Percentiles rank a stretch among this genome's conserved stretches.
These are phyloP conservation scores for Leishmania amazonensis DNA, from an alignment of 208 protist species.

Conservation along the genomic window DNA sequence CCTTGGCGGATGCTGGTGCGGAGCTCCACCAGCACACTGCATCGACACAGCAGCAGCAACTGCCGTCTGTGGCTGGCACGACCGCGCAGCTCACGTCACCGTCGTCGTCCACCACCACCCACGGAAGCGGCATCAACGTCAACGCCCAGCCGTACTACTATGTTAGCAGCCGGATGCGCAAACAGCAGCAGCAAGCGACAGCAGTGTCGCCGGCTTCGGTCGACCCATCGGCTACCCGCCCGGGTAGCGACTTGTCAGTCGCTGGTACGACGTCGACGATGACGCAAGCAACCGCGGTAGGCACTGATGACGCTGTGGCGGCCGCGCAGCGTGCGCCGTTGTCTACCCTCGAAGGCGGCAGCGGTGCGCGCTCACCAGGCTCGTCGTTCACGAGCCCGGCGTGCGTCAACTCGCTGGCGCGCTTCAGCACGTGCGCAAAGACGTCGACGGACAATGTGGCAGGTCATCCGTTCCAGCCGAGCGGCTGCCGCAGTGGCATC, in stretches of 20 bases:
- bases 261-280: background rate
- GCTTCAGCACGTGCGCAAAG: background rate
- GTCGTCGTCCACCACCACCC: constrained; percentile 19
- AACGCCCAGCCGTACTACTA: constrained; percentile 74
- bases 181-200: constrained; percentile 26
- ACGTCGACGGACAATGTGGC: background rate
- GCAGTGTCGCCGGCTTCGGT: constrained; percentile 3
- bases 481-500: constrained; percentile 12
- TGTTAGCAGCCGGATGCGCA: constrained; percentile 40
- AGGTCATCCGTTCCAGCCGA: constrained; percentile 1
- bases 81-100: constrained; percentile 12
- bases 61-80: constrained; percentile 1
- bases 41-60: constrained; percentile 22
- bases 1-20: background rate
- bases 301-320: background rate
- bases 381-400: constrained; percentile 28
- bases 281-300: background rate
- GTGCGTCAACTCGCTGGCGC: constrained; percentile 15
- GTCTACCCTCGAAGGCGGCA: background rate
- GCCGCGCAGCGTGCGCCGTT: background rate
- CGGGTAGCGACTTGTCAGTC: background rate
- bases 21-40: background rate
- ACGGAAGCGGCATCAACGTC: constrained; percentile 55
- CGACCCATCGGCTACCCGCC: background rate
- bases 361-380: constrained; percentile 8